Evolutionary conservation across 148 eudicot genomes (phyloP).

Genomic region (Camellia sinensis): DNA sequence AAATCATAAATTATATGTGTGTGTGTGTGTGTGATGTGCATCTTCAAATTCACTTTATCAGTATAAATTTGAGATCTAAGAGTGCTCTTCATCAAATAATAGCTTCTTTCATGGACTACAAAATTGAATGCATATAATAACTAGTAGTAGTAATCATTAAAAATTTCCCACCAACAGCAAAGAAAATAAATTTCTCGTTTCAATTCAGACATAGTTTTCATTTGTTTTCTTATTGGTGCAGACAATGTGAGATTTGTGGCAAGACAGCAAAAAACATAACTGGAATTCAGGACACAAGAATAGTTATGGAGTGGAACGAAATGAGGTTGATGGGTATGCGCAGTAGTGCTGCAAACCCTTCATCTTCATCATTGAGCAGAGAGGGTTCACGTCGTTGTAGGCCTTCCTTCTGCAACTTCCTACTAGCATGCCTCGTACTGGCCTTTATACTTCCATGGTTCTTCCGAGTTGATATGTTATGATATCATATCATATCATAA

Average conservation of each 20-base stretch:
- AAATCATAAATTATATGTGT: background rate
- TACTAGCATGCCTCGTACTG: constrained; percentile 29
- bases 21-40: background rate
- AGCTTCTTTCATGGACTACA: background rate
- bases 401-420: constrained; percentile 28
- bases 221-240: constrained; percentile 17
- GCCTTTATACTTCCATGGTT: constrained; percentile 43
- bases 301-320: constrained; percentile 17
- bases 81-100: background rate
- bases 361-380: background rate
- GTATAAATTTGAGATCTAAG: background rate
- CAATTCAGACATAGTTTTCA: background rate
- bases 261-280: constrained; percentile 35
- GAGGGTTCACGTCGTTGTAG: constrained; percentile 9
- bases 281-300: constrained; percentile 29
- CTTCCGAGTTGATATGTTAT: constrained; percentile 16
- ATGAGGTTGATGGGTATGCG: constrained; percentile 11
- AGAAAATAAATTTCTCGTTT: background rate
- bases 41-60: background rate
- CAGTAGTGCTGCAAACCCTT: background rate
- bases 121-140: background rate
- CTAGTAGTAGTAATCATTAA: background rate
- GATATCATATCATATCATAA: background rate
- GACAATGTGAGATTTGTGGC: constrained; percentile 62
- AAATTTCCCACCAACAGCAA: background rate